Evolutionary conservation across 2,329 filamentous ascomycete species (phyloP), one percentile per base, ranked within the genome.

Genomic region (Aspergillus candidus): DNA sequence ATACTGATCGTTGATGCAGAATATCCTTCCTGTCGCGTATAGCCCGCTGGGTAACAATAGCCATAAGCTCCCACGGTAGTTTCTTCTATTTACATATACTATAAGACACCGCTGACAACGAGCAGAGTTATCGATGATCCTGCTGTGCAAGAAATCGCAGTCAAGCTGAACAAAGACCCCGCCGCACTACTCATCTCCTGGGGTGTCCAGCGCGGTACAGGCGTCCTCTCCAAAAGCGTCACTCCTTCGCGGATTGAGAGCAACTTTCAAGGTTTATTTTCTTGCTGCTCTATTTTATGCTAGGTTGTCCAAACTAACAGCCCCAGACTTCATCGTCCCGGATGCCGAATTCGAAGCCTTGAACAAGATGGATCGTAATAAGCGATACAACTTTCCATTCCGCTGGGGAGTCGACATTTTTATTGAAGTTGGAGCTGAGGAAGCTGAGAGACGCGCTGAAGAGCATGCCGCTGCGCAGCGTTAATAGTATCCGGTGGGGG

Each of bases 81-180:
- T 32, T 6, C 12, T n/a, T 38, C 6, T 32, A 8, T 33, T 22
- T 10, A 12, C 8, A 30, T 3, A 32, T 12, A 30, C 15, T 17
- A 11, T 27, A 3, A 4, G 22, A 18, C 6, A 14, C n/a, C 17
- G 41, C 51, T 58, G 35, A 58, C 6, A 10, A 10, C 15, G 32
- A 39, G 34, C 45, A 70, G 84, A 50, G 71, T 84, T 55, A 74
- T 76, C 44, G 78, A 82, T 37, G 80, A 80, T 61, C 74, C 78
- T 0, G 71, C 79, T 6, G 68, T 82, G 13, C 72, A 78, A 58
- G 68, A 85, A 41, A 78, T 84, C 5, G 74, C 81, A 58, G 79
- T 78, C 69, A 78, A 80, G 56, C 71, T 77, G 31, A 74, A 77
- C 29, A 76, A 74, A 56, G 72, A 82, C n/a, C 72, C 75, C 2